phyloP scores from a whole-genome alignment of 2,329 filamentous ascomycete species.

The Trichophyton equinum region DNA sequence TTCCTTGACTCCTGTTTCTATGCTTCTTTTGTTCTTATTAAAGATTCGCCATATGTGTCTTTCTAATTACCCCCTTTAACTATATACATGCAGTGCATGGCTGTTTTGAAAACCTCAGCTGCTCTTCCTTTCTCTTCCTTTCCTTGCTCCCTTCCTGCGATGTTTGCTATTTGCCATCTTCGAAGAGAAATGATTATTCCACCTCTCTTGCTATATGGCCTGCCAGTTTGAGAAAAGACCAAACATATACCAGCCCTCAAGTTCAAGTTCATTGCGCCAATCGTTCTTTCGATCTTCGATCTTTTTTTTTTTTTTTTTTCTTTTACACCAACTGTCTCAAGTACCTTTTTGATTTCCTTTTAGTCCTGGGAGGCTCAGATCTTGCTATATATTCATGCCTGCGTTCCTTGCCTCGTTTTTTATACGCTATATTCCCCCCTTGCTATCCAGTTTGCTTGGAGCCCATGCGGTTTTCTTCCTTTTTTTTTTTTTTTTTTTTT shows the following conservation, averaged over 20 bases:
- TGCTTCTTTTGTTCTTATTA: slow-evolving; percentile 1
- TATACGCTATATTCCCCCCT: not conserved
- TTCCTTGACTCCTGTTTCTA: not conserved
- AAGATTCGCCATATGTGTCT: slow-evolving; percentile 1
- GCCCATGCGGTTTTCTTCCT: not conserved
- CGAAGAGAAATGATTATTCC: not conserved
- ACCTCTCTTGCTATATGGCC: not conserved
- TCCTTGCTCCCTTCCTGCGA: not conserved
- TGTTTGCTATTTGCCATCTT: not conserved
- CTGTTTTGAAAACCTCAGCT: not conserved
- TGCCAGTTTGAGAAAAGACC: not conserved
- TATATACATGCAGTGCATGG: not conserved
- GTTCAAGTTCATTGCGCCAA: not conserved
- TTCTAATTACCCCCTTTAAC: not conserved
- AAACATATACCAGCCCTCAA: not conserved
- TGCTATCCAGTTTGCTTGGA: not conserved
- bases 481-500: not conserved
- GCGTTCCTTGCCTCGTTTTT: not conserved
- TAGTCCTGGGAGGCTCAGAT: not conserved
- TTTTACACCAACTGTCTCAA: not conserved
- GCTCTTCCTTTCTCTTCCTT: not conserved
- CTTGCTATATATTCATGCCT: not conserved
- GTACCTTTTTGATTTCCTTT: not conserved
- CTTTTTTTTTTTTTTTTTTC: not conserved
- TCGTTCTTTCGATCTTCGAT: not conserved